These are phyloP conservation scores for Tetrapisispora namnaoensis DNA, from an alignment of 805 yeast genomes.

Conservation along the genomic window DNA sequence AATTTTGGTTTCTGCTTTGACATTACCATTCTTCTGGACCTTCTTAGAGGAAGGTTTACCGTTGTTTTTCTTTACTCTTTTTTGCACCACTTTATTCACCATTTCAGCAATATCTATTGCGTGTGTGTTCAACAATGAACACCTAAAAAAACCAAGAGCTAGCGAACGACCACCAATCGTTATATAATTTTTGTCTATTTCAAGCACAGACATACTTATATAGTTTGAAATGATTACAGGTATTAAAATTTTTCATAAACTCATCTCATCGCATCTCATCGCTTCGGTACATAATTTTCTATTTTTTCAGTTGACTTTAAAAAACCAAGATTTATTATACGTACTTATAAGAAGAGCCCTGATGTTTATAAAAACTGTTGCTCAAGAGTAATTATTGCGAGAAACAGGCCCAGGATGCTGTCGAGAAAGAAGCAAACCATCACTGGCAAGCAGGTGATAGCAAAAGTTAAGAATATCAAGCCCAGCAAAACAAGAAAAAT, in stretches of 20 bases:
- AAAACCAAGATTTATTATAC: neutral
- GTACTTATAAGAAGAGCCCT: too few relatives aligned
- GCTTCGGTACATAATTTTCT: constrained; percentile 3
- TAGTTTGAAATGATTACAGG: too few relatives aligned
- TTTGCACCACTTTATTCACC: neutral
- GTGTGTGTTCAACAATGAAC: neutral
- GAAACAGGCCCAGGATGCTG: constrained; percentile 9
- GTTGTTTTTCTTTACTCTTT: neutral
- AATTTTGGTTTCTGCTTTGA: constrained; percentile 8
- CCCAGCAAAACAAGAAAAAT: constrained; percentile 65
- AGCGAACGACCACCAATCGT: neutral
- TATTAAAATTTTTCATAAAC: neutral
- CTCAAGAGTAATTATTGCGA: too few relatives aligned
- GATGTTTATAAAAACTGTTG: too few relatives aligned
- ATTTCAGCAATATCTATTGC: neutral
- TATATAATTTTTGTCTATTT: too few relatives aligned
- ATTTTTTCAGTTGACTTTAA: neutral
- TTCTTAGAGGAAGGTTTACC: neutral
- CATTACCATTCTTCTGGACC: neutral
- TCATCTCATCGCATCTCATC: constrained; percentile 19
- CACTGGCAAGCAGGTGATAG: constrained; percentile 27
- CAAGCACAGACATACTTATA: too few relatives aligned
- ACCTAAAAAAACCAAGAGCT: neutral
- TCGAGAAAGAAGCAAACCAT: constrained; percentile 26
- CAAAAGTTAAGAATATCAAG: constrained; percentile 36